Percentiles rank a stretch among this genome's conserved stretches.
These are phyloP conservation scores for Wickerhamiella hasegawae DNA, from an alignment of 805 yeast species.

Conservation along the genomic window DNA sequence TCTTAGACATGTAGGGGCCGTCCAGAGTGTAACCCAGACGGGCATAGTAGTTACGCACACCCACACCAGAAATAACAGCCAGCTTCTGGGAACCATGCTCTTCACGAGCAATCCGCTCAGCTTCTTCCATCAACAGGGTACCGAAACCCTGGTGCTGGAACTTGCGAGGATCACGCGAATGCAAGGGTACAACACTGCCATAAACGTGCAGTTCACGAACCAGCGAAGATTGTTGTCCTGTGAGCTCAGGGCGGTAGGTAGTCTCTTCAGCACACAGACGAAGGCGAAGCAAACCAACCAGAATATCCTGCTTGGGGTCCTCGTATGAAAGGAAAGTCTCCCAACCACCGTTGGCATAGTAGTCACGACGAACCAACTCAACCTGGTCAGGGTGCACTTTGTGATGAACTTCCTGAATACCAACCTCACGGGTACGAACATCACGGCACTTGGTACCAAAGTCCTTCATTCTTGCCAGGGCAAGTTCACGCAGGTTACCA, in stretches of 20 bases:
- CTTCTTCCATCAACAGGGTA: slow-evolving; percentile 94
- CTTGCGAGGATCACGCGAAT: slow-evolving; percentile 90
- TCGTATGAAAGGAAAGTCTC: slow-evolving; percentile 86
- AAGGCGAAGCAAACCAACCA: slow-evolving; percentile 77
- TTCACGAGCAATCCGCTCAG: slow-evolving; percentile 85
- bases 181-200: slow-evolving; percentile 93
- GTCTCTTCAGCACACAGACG: slow-evolving; percentile 79
- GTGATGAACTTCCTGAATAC: slow-evolving; percentile 96
- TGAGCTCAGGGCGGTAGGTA: slow-evolving; percentile 82
- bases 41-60: slow-evolving; percentile 90
- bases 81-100: slow-evolving; percentile 89
- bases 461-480: slow-evolving; percentile 94
- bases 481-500: slow-evolving; percentile 89
- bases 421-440: slow-evolving; percentile 95
- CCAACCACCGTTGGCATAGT: slow-evolving; percentile 69
- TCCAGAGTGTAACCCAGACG: slow-evolving; percentile 82
- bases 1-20: slow-evolving; percentile 95
- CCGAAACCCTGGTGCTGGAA: slow-evolving; percentile 99
- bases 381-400: slow-evolving; percentile 95
- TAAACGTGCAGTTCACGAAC: slow-evolving; percentile 97
- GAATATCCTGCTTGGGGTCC: slow-evolving; percentile 90
- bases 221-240: slow-evolving; percentile 68
- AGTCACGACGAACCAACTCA: slow-evolving; percentile 86
- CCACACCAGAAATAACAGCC: slow-evolving; percentile 92
- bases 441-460: slow-evolving; percentile 93